Base-by-base conservation (phyloP, 2,329 filamentous ascomycete species). In the Aureobasidium leucospermi region DNA sequence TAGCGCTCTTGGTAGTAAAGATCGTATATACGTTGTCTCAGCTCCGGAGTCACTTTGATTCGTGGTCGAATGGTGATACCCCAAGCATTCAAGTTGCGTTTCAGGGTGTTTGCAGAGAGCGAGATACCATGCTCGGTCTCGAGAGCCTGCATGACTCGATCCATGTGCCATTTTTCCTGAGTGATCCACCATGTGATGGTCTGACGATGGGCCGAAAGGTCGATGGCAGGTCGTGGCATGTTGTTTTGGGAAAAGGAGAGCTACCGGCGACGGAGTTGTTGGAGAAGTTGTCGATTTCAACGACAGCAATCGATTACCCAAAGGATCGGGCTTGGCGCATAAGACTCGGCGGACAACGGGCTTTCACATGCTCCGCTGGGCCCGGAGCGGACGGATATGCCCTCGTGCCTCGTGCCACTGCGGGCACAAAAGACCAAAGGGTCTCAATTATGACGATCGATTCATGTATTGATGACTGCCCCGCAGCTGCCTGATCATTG, bases 351-450 rank as follows among this genome's bases (percentile, higher is more conserved):
- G 41, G 34, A 34, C 49, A 53, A 53, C 49, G 49, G 52, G 8
- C 52, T 57, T 57, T 57, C 52, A 57, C 52, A 57, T 57, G 52
- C 52, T 38, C 52, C 31, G 52, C 15, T 9, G 28, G n/a, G 13
- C 29, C 16, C 36, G 49, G 38, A 23, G 28, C 36, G 36, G 48
- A 23, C 38, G 38, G 51, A 34, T 57, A 6, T 42, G 47, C 32
- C 47, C 49, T 45, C 52, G 52, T 45, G 42, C 42, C 41, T 19
- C n/a, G 10, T n/a, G 15, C 13, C 34, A 36, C 8, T 8, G 34
- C 34, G 34, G 34, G 34, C 34, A 36, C 34, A 13, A 36, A 36
- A 36, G 34, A 48, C 45, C 5, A 32, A 19, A 36, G 31, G 46
- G 46, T 38, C 47, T 4, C 32, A 48, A n/a, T 16, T 11, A 38